Evolutionary conservation across 2,329 filamentous ascomycete species (phyloP).

Genomic region (Claviceps spartinae): DNA sequence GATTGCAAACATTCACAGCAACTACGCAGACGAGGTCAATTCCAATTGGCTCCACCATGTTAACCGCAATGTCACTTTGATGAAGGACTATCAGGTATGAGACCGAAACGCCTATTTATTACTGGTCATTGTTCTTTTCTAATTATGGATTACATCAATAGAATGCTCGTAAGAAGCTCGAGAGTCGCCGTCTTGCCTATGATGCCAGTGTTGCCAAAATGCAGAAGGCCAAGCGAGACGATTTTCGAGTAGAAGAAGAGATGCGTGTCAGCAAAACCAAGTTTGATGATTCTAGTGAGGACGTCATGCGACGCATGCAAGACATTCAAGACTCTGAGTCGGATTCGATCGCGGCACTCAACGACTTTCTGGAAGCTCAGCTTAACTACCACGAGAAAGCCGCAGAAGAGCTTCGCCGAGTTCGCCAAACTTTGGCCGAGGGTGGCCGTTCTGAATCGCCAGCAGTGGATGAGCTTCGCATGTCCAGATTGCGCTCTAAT

Average conservation of each 20-base stretch:
- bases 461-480: slow-evolving; percentile 8
- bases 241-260: slow-evolving; percentile 87
- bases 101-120: neutral
- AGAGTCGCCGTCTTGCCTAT: slow-evolving; percentile 76
- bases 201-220: slow-evolving; percentile 82
- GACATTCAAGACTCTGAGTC: slow-evolving; percentile 87
- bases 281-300: slow-evolving; percentile 89
- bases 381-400: slow-evolving; percentile 85
- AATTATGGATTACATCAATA: neutral
- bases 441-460: slow-evolving; percentile 7
- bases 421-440: slow-evolving; percentile 32
- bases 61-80: slow-evolving; percentile 77
- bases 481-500: slow-evolving; percentile 31
- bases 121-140: neutral
- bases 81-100: slow-evolving; percentile 91
- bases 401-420: slow-evolving; percentile 60
- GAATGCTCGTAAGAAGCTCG: slow-evolving; percentile 85
- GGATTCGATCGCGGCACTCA: slow-evolving; percentile 69
- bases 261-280: slow-evolving; percentile 83
- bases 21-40: slow-evolving; percentile 64
- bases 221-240: slow-evolving; percentile 86
- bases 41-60: slow-evolving; percentile 82
- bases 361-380: slow-evolving; percentile 74
- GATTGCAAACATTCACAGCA: slow-evolving; percentile 73
- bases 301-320: slow-evolving; percentile 84